Base-by-base conservation (phyloP, 1,284 basidiomycete species). In the Malassezia cuniculi region DNA sequence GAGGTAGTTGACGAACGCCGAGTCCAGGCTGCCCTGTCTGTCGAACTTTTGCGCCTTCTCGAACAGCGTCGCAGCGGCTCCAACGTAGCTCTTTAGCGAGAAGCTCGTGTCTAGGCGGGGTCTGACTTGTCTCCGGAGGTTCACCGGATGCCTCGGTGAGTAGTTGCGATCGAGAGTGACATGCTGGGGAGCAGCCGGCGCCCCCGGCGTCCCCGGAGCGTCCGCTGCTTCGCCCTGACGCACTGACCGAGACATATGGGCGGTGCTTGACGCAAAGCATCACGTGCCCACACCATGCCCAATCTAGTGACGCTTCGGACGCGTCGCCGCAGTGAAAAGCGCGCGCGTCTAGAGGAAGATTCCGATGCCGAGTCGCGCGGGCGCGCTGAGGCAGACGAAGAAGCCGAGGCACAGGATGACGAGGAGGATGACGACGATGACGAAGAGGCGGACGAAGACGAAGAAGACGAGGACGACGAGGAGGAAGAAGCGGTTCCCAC, bases 1-100 rank as follows among this genome's bases (percentile, higher is more conserved):
- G 39, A 65, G 51, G 32, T 66, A 66, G 50, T 65, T 63, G 47
- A 66, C 58, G 35, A 66, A 66, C 20, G 64, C 64, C 14, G 54
- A 45, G 34, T 65, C 64, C 25, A 65, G 41, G 34, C 60, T 50
- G n/a, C 50, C 59, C 39, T 59, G 56, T 14, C 48, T 50, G 26
- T 66, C 60, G n/a, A 52, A 54, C 10, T 54, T 52, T 37, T 58
- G 43, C 11, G 64, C 64, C 36, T 61, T 65, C 18, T 65, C 64
- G 31, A 63, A 49, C n/a, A 66, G 39, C 10, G 55, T 54, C 18
- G 59, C 52, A 11, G 62, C 61, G 3, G 62, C 62, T 19, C 58
- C 58, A 19, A 66, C 51, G 36, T 66, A 66, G 37, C 53, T 56
- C 33, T 63, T 63, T 32, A 65, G 44, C 27, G 51, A 54, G 47